Percentiles rank a stretch among this genome's conserved stretches.
Conservation (phyloP, 73 alveolate genomes). For the Chromera velia region DNA sequence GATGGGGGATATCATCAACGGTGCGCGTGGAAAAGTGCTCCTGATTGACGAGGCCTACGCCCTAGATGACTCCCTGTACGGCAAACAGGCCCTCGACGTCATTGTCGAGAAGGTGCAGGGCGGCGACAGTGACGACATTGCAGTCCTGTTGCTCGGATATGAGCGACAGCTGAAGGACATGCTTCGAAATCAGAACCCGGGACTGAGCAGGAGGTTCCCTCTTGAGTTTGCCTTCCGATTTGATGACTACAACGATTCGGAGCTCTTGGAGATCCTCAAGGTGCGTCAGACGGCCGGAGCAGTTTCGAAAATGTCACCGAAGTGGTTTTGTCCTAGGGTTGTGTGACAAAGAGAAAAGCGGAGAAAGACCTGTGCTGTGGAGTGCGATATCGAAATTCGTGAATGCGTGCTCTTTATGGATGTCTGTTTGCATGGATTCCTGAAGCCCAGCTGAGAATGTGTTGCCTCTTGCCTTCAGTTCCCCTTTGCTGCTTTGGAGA, state of each 20-base stretch:
- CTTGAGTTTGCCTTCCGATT: slow-evolving; percentile 17
- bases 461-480: no score
- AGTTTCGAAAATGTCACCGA: no score
- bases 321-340: no score
- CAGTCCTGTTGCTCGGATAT: slow-evolving; percentile 22
- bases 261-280: not conserved
- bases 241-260: slow-evolving; percentile 31
- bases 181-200: slow-evolving; percentile 30
- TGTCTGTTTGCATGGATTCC: no score
- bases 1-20: not conserved
- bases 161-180: slow-evolving; percentile 20
- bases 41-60: slow-evolving; percentile 27
- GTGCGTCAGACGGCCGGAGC: no score
- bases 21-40: slow-evolving; percentile 23
- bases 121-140: slow-evolving; percentile 23
- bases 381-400: no score
- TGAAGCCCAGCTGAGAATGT: no score
- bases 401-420: no score
- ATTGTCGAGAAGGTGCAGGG: slow-evolving; percentile 33
- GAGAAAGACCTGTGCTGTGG: not conserved
- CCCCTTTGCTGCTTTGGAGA: no score
- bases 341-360: no score
- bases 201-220: slow-evolving; percentile 21
- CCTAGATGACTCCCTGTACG: slow-evolving; percentile 14
- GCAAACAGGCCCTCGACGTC: slow-evolving; percentile 34